Evolutionary conservation across 192 early-diverging fungal species (phyloP), one percentile per base, ranked within the genome.

Genomic region (Coemansia sp.): DNA sequence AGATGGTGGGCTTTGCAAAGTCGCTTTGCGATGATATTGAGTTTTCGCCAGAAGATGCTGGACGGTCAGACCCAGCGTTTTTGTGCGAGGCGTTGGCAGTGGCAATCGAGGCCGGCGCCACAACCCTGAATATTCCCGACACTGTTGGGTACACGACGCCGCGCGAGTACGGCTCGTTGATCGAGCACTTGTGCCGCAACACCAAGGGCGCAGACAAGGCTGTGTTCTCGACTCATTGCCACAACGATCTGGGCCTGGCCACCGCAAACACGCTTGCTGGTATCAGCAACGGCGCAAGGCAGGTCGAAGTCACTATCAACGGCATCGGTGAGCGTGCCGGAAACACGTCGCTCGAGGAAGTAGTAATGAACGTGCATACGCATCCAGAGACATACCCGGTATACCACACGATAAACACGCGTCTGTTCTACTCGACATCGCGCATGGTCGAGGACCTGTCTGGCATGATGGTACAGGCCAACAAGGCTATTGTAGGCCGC

Each of bases 261-360:
- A 98, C 97, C 0, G 95, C 97, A 38, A 98, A 98, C 76, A 95
- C 96, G 5, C 87, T 98, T 14, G 89, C 95, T 34, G 97, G 94
- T 45, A 86, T 98, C 53, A 72, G 69, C 48, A 95, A 94, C 78
- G 97, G 97, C 41, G 96, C 96, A 15, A 88, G 95, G 8, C 97
- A 98, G 68, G 94, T 98, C 9, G 97, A 98, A 71, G 95, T 97
- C 8, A 95, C 97, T 0, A 93, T 98, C 73, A 96, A 97, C 85
- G 97, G 97, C 35, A 98, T 98, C 70, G 97, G 97, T 61, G 97
- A 98, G 85, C 95, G 97, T 62, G 97, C 97, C 22, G 96, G 96
- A 53, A 98, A 98, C 81, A 98, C 97, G 5, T 86, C 97, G 17
- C 83, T 98, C 72, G 97, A 98, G 72, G 95, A 98, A 79, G 86